phyloP scores from a whole-genome alignment of 805 yeast species.

The Barnettozyma salicaria region DNA sequence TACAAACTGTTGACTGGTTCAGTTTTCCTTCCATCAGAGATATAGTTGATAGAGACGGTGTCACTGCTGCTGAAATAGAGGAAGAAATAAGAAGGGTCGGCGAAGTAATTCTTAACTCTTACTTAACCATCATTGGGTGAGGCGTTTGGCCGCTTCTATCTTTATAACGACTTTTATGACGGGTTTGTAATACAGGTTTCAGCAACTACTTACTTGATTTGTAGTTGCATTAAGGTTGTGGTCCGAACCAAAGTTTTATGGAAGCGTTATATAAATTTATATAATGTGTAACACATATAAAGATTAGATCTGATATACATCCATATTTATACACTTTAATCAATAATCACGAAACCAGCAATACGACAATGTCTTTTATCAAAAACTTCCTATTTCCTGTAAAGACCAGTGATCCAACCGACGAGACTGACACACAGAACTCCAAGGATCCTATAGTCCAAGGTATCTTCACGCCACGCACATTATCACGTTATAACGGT shows the following conservation, averaged over 20 bases:
- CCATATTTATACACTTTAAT: too few relatives aligned
- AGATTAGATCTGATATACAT: too few relatives aligned
- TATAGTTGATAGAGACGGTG: constrained; percentile 34
- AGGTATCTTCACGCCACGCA: constrained; percentile 62
- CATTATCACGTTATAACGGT: constrained; percentile 75
- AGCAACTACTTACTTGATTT: too few relatives aligned
- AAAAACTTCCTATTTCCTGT: constrained; percentile 25
- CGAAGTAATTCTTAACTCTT: neutral
- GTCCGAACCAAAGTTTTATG: too few relatives aligned
- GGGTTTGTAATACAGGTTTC: too few relatives aligned
- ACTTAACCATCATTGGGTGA: too few relatives aligned
- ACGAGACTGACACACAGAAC: constrained; percentile 10
- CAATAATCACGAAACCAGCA: neutral
- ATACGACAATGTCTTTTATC: constrained; percentile 26
- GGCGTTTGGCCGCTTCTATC: too few relatives aligned
- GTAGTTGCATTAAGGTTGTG: too few relatives aligned
- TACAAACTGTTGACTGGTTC: constrained; percentile 46
- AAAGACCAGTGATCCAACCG: constrained; percentile 21
- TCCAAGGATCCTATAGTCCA: constrained; percentile 34
- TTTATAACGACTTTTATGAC: too few relatives aligned
- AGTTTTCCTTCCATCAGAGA: constrained; percentile 78
- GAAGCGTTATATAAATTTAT: too few relatives aligned
- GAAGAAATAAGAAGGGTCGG: constrained; percentile 5
- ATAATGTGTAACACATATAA: too few relatives aligned
- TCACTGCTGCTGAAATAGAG: constrained; percentile 5